Evolutionary conservation across 495 filamentous ascomycete species (phyloP).

Genomic region (Echria macrotheca): DNA sequence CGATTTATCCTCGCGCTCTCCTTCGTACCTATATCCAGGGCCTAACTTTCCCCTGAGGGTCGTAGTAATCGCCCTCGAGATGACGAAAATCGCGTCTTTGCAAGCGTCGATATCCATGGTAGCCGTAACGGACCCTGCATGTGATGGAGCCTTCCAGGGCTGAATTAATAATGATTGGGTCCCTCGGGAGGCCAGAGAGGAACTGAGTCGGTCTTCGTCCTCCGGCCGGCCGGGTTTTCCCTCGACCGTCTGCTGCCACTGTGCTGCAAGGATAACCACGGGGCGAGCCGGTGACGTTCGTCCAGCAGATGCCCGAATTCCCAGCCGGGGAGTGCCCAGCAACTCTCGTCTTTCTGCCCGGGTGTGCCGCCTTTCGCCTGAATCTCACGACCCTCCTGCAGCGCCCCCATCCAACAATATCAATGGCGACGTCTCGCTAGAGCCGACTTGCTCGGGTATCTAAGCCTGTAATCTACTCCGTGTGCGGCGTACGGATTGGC

Average conservation of each 20-base stretch:
- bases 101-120: not conserved
- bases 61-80: too few relatives aligned
- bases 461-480: not conserved
- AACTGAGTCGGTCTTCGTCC: not conserved
- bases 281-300: too few relatives aligned
- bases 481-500: not conserved
- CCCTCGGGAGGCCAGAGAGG: not conserved
- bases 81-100: not conserved
- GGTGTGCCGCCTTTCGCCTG: not conserved
- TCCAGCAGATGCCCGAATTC: too few relatives aligned
- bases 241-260: too few relatives aligned
- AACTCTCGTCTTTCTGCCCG: too few relatives aligned
- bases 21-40: not conserved
- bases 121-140: too few relatives aligned
- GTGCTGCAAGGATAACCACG: not conserved
- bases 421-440: not conserved
- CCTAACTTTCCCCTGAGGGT: not conserved
- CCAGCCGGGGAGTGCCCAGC: too few relatives aligned
- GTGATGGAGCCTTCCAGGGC: not conserved
- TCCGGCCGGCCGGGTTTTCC: not conserved
- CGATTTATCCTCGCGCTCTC: not conserved
- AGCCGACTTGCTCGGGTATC: not conserved
- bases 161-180: not conserved
- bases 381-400: conserved; percentile 5
- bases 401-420: not conserved